Conservation (phyloP, 2,329 filamentous ascomycete genomes). For the Hawksworthiomyces lignivorus region DNA sequence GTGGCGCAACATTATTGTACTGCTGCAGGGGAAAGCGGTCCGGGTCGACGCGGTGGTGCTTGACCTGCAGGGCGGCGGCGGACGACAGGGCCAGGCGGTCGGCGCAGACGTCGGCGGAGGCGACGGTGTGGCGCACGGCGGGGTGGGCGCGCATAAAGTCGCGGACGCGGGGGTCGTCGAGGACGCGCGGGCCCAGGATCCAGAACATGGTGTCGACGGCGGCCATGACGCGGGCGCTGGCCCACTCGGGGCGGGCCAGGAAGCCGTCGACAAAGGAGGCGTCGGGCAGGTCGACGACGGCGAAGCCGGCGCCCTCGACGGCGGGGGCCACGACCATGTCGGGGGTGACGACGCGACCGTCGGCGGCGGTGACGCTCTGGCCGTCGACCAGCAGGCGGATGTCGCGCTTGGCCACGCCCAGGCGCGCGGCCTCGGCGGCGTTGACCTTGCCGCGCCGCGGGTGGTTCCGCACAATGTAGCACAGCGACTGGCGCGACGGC, state of each 20-base stretch:
- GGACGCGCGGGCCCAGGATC: slow-evolving; percentile 66
- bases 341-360: slow-evolving; percentile 66
- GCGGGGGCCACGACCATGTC: slow-evolving; percentile 74
- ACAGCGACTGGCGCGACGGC: slow-evolving; percentile 62
- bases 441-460: slow-evolving; percentile 76
- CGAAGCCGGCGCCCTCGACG: slow-evolving; percentile 63
- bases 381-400: slow-evolving; percentile 57
- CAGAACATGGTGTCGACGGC: slow-evolving; percentile 67
- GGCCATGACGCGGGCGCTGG: slow-evolving; percentile 53
- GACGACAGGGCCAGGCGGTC: slow-evolving; percentile 68
- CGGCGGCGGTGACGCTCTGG: slow-evolving; percentile 51
- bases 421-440: slow-evolving; percentile 50
- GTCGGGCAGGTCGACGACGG: slow-evolving; percentile 72
- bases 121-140: slow-evolving; percentile 66
- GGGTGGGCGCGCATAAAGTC: slow-evolving; percentile 60
- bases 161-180: slow-evolving; percentile 52
- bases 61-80: slow-evolving; percentile 56
- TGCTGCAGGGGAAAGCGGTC: slow-evolving; percentile 64
- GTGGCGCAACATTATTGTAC: slow-evolving; percentile 44
- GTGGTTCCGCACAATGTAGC: slow-evolving; percentile 77
- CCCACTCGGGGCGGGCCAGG: slow-evolving; percentile 65
- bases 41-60: slow-evolving; percentile 64
- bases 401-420: slow-evolving; percentile 53
- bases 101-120: slow-evolving; percentile 63
- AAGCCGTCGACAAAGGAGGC: slow-evolving; percentile 62